phyloP scores from a whole-genome alignment of 75 land plant genomes.

The Cupressus sempervirens region DNA sequence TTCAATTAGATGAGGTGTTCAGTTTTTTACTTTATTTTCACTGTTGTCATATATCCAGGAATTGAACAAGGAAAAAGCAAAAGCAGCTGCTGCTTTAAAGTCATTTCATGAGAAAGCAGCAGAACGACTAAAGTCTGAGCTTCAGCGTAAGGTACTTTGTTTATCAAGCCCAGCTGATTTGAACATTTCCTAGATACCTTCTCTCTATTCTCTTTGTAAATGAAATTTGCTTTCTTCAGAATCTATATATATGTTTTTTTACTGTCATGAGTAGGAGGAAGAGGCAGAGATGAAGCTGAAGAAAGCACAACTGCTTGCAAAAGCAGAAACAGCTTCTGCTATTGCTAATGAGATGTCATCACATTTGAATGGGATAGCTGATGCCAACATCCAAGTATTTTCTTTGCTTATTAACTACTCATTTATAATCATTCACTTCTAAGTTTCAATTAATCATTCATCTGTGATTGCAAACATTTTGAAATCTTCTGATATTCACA shows the following conservation, averaged over 20 bases:
- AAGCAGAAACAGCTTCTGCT: constrained; percentile 79
- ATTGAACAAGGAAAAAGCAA: constrained; percentile 55
- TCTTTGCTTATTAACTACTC: not conserved
- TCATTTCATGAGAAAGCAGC: constrained; percentile 65
- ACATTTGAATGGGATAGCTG: constrained; percentile 67
- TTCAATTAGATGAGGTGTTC: not conserved
- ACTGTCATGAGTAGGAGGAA: constrained; percentile 48
- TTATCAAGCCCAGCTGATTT: not conserved
- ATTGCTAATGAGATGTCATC: constrained; percentile 77
- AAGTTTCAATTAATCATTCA: not conserved
- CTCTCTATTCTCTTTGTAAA: not conserved
- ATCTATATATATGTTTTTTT: not conserved
- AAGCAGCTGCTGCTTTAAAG: constrained; percentile 60
- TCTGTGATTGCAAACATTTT: not conserved
- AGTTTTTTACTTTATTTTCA: not conserved
- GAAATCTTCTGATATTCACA: not conserved
- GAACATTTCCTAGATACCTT: not conserved
- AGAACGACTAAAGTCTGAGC: constrained; percentile 52
- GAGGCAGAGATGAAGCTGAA: constrained; percentile 50
- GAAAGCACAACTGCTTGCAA: constrained; percentile 63
- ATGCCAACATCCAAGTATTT: constrained; percentile 76
- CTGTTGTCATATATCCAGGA: constrained; percentile 42
- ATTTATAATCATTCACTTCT: not conserved
- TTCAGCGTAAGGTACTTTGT: constrained; percentile 67
- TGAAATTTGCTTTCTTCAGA: not conserved